A percentile compares a stretch with the other conserved stretches of the same genome.
These are phyloP conservation scores for Quercus wislizeni DNA, from an alignment of 306 rosid species.

Conservation along the genomic window DNA sequence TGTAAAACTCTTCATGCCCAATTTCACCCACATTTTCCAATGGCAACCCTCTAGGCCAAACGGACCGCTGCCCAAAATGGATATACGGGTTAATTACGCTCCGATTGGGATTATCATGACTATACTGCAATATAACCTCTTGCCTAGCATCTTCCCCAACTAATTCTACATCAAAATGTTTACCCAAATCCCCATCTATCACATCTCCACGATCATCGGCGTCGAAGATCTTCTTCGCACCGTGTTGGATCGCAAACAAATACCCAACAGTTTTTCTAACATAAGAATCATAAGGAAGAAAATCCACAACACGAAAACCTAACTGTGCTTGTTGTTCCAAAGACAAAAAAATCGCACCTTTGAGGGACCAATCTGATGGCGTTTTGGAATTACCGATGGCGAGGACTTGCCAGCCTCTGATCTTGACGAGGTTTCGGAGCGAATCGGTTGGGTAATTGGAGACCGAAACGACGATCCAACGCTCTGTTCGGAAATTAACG, in stretches of 20 bases:
- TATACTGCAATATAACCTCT: constrained; percentile 76
- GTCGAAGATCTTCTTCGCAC: constrained; percentile 88
- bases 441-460: constrained; percentile 70
- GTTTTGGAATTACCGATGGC: constrained; percentile 81
- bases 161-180: constrained; percentile 86
- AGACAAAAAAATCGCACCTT: constrained; percentile 89
- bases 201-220: constrained; percentile 96
- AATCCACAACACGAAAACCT: constrained; percentile 85
- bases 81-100: constrained; percentile 81
- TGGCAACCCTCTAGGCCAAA: constrained; percentile 98
- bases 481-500: constrained; percentile 63
- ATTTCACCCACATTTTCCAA: constrained; percentile 89
- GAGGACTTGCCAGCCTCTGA: constrained; percentile 87
- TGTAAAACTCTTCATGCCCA: constrained; percentile 84
- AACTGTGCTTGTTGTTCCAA: constrained; percentile 72
- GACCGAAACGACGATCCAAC: constrained; percentile 89
- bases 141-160: constrained; percentile 84
- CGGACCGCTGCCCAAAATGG: constrained; percentile 96
- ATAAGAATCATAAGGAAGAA: constrained; percentile 79
- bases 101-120: constrained; percentile 84
- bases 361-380: constrained; percentile 83
- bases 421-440: constrained; percentile 58
- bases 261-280: constrained; percentile 93
- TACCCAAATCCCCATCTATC: constrained; percentile 81
- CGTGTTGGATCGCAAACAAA: constrained; percentile 92